Base-by-base conservation (phyloP, 208 protist species). In the Leishmania braziliensis region DNA sequence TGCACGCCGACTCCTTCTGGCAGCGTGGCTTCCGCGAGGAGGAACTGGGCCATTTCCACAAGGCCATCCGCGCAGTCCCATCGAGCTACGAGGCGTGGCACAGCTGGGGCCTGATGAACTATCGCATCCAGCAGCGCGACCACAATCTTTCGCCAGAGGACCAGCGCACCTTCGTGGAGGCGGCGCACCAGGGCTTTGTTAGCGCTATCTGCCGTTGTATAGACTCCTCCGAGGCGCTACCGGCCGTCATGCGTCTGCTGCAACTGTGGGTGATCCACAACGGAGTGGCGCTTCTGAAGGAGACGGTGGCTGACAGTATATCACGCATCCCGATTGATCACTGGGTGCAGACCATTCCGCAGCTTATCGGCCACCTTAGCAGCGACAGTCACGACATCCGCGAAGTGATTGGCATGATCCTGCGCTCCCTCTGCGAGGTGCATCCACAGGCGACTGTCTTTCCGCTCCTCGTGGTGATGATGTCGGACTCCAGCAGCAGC, bases 401-500 rank as follows among this genome's bases (percentile, higher is more conserved):
- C 9, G 91, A 98, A 62, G 90, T 99, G 2, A 95, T 99, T 63
- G 92, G 98, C 80, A 93, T 99, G 80, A 95, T 99, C 36, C 92
- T 99, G 36, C 86, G 84, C 62, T 87, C 88, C 50, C 87, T 99
- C 68, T 99, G 99, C 70, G 92, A 97, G 83, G 90, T 93, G 79
- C 99, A 99, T 89, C 99, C 99, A 23, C 99, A 99, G 88, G 99
- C 99, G 2, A 93, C 99, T 39, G 95, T 99, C 43, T 99, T 99
- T 90, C 99, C 99, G 54, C 90, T 99, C 6, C 98, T 99, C 51
- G 99, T 99, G 8, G 98, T 99, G 26, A 89, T 93, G 80, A 95
- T 98, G 87, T 92, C 92, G 3, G 92, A 95, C 81, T 92, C 93
- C 74, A 85, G 74, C 54, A 72, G 36, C 54, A 23, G 54, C 51